Evolutionary conservation across 2,329 filamentous ascomycete species (phyloP), one percentile per base, ranked within the genome.

Genomic region (Venturia nashicola): DNA sequence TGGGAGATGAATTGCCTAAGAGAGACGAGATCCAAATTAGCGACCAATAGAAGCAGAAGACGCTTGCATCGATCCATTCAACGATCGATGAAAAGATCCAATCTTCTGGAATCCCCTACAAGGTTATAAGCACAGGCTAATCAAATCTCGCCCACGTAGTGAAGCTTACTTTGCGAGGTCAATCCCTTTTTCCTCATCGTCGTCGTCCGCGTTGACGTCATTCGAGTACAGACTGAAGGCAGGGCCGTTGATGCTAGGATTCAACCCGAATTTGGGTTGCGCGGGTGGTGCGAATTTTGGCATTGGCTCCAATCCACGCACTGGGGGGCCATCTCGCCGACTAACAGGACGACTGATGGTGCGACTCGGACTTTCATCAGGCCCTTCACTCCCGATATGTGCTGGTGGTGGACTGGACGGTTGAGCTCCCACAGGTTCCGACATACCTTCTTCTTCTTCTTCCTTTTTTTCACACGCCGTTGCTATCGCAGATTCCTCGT

Each of bases 401-500:
- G 39, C 36, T 14, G 39, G 63, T n/a, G 63, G 59, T 54, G 63
- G 62, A 27, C 57, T 62, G 18, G 57, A 64, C n/a, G 46, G 34
- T 39, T 63, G 46, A 5, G 48, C 55, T 34, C 70, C 68, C 5
- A 69, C 59, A 18, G 64, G 23, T 18, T 61, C 63, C 12, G 42
- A 34, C 36, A 18, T 43, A 20, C 34, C 63, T 18, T 62, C 63
- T 11, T 51, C 59, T 27, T 72, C 72, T 6, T 71, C 71, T n/a
- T 71, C 67, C 16, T 69, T 65, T 3, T 64, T 68, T 27, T 69
- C 65, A 61, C 66, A 71, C 51, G 71, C 69, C 34, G 74, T 69
- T 65, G 74, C 74, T 65, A 71, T 75, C 1, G 72, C 72, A 55
- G 72, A 71, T 72, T 62, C 72, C 72, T 27, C 72, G 66, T 20